Evolutionary conservation across 1,284 basidiomycete species (phyloP), one percentile per base, ranked within the genome.

Genomic region (Phylloporus sp.): DNA sequence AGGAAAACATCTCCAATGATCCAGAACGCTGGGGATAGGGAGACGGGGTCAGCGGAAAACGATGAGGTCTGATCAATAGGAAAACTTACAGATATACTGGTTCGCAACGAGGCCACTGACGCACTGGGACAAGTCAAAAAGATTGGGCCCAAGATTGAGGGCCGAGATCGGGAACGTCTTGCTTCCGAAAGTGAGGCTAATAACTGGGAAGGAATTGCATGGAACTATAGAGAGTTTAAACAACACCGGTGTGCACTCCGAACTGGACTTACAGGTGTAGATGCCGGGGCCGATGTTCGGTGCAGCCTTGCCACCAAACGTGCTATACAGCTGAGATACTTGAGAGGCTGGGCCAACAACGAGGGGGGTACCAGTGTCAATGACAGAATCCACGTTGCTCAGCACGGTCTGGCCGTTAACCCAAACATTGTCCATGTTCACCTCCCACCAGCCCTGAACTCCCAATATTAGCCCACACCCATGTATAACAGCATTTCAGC

Each of bases 331-430:
- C 6, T 12, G 2, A 8, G 32, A 18, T 11, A 69, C 69, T 3
- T 61, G 7, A 7, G 28, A 62, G 3, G 51, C 12, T 6, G 1
- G 0, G 20, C 34, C 81, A 11, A 83, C 68, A 68, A 88, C 78
- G 65, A 86, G 70, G 51, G 84, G 83, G 22, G 83, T 84, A 47
- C 82, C 82, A 7, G 81, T 81, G 71, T 82, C 79, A 52, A 84
- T 79, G 69, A 82, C 73, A 22, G 77, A 75, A 22, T 68, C 64
- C 39, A 77, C 39, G 17, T 64, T 60, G 6, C 61, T 66, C 26
- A 73, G 64, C 51, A 65, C 68, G 66, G 58, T 44, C 32, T 61
- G 3, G 10, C 54, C 63, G 12, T 75, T 72, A 28, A 74, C 68
- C 42, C 72, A 64, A 4, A 81, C 67, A 11, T 67, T 68, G 51